These are phyloP conservation scores for Penicillium tannophilum DNA, from an alignment of 495 filamentous ascomycete species.

Conservation along the genomic window DNA sequence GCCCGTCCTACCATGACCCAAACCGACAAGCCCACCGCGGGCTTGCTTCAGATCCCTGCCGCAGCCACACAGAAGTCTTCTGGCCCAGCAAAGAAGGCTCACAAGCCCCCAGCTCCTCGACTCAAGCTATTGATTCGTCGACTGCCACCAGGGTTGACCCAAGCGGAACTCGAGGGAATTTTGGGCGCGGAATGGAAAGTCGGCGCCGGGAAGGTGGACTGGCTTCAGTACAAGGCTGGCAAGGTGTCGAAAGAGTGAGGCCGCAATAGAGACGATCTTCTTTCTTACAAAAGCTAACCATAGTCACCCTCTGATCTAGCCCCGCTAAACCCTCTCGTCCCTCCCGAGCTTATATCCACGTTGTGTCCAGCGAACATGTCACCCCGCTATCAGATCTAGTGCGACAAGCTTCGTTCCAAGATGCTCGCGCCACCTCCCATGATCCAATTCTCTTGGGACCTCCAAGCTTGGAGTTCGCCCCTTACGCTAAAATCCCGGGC, in stretches of 20 bases:
- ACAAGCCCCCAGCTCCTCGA: slow-evolving; percentile 62
- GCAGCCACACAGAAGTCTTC: slow-evolving; percentile 60
- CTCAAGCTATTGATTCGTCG: slow-evolving; percentile 86
- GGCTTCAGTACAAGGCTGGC: slow-evolving; percentile 74
- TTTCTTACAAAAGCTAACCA: slow-evolving; percentile 17
- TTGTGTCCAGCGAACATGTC: slow-evolving; percentile 62
- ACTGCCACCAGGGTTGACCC: slow-evolving; percentile 82
- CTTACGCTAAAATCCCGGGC: slow-evolving; percentile 79
- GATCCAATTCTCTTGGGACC: slow-evolving; percentile 70
- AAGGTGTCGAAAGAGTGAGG: slow-evolving; percentile 84
- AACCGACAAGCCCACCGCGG: slow-evolving; percentile 47
- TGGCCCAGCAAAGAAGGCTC: slow-evolving; percentile 40
- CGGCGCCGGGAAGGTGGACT: slow-evolving; percentile 80
- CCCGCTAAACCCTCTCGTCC: slow-evolving; percentile 76
- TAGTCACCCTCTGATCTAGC: slow-evolving; percentile 42
- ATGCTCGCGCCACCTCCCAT: slow-evolving; percentile 69
- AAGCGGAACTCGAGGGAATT: slow-evolving; percentile 70
- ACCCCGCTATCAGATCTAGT: slow-evolving; percentile 65
- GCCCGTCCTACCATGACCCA: slow-evolving; percentile 35
- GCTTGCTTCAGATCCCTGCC: slow-evolving; percentile 62
- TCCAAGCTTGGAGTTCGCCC: slow-evolving; percentile 77
- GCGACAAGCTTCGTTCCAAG: slow-evolving; percentile 65
- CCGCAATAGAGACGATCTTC: slow-evolving; percentile 8
- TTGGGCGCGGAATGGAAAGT: slow-evolving; percentile 84
- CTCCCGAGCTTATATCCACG: slow-evolving; percentile 75